Percentiles rank a stretch among this genome's conserved stretches.
These are phyloP conservation scores for Mucor sp. DNA, from an alignment of 371 early-diverging fungal species.

Conservation along the genomic window DNA sequence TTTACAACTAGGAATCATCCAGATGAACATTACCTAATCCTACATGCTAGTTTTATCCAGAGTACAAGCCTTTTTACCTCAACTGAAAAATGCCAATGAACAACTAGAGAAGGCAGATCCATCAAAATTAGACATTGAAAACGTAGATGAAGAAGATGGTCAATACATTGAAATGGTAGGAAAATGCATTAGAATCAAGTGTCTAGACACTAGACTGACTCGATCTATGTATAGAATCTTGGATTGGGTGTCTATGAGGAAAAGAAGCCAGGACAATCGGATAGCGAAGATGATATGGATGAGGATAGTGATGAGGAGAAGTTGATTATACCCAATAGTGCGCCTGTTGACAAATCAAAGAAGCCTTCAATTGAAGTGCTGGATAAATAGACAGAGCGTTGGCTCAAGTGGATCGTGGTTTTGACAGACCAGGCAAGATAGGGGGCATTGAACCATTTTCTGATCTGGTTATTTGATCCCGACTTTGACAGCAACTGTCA, in stretches of 20 bases:
- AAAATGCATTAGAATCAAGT: too few relatives aligned
- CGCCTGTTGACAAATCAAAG: constrained; percentile 21
- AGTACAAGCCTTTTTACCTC: constrained; percentile 60
- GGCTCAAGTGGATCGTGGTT: not conserved
- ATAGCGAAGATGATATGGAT: constrained; percentile 33
- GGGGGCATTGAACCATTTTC: not conserved
- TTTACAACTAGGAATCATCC: not conserved
- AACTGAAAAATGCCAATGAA: constrained; percentile 59
- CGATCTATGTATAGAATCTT: constrained; percentile 36
- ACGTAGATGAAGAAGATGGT: constrained; percentile 48
- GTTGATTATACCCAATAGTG: constrained; percentile 40
- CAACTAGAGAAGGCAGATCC: constrained; percentile 43
- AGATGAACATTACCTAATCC: not conserved
- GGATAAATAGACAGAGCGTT: not conserved
- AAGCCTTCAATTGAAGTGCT: constrained; percentile 20
- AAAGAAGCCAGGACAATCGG: constrained; percentile 27
- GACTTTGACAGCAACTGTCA: too few relatives aligned
- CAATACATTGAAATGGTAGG: constrained; percentile 70
- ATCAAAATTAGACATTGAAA: constrained; percentile 54
- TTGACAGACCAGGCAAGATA: not conserved
- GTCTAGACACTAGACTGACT: not conserved
- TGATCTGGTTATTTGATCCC: not conserved
- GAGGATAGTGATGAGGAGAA: constrained; percentile 38
- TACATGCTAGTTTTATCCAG: constrained; percentile 44
- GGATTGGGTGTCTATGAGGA: constrained; percentile 64